Percentiles rank a stretch among this genome's conserved stretches.
phyloP scores from a whole-genome alignment of 2,329 filamentous ascomycete species.

The Xylariaceae sp. region DNA sequence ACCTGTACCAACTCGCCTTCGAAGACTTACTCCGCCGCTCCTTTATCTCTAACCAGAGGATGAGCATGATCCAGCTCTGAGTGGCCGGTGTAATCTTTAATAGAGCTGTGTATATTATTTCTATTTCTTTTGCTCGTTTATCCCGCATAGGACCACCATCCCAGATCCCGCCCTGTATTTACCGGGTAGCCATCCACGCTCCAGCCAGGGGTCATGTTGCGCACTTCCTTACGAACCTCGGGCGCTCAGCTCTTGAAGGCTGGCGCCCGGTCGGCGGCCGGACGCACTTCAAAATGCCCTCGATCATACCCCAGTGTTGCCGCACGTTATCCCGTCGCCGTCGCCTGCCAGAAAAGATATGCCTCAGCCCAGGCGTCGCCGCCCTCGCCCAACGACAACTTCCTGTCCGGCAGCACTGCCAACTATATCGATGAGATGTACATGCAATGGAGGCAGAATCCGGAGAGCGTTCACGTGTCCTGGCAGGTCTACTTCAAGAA shows the following conservation, averaged over 20 bases:
- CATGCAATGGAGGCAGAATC: constrained; percentile 92
- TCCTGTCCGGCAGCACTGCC: constrained; percentile 92
- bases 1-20: constrained; percentile 7
- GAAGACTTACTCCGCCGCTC: constrained; percentile 50
- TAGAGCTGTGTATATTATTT: constrained; percentile 11
- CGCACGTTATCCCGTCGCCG: constrained; percentile 47
- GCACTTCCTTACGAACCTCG: constrained; percentile 62
- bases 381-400: constrained; percentile 86
- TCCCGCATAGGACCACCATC: background rate
- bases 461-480: constrained; percentile 89
- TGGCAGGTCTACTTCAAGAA: constrained; percentile 99
- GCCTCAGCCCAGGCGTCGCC: constrained; percentile 52
- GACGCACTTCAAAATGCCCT: constrained; percentile 35
- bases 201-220: constrained; percentile 61
- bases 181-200: constrained; percentile 30
- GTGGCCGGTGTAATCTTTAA: constrained; percentile 28
- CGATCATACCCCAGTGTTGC: constrained; percentile 45
- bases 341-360: constrained; percentile 50
- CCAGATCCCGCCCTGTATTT: constrained; percentile 4
- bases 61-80: constrained; percentile 24
- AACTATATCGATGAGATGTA: constrained; percentile 99
- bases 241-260: constrained; percentile 59
- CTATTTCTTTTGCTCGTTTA: constrained; percentile 10
- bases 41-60: constrained; percentile 35
- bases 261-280: constrained; percentile 43